Evolutionary conservation across 257 asterid species (phyloP).

Genomic region (Datura wrightii): DNA sequence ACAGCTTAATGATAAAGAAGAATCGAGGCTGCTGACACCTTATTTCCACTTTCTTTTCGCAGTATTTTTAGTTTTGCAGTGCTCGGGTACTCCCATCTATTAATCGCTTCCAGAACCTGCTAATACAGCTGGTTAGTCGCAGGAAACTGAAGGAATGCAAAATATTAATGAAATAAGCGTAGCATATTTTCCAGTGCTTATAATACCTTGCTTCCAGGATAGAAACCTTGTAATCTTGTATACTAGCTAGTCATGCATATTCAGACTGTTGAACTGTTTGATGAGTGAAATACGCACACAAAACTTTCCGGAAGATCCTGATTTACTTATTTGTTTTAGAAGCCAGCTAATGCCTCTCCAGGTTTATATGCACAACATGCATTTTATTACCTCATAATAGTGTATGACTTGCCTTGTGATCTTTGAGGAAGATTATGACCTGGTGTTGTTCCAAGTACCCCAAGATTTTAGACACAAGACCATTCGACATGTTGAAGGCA

Average conservation of each 20-base stretch:
- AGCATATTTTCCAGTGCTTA: neutral
- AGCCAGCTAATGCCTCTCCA: neutral
- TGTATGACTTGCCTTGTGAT: neutral
- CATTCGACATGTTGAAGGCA: too few relatives aligned
- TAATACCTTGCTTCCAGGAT: neutral
- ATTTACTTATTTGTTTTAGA: neutral
- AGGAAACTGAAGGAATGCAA: constrained; percentile 28
- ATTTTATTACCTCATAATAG: neutral
- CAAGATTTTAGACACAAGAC: neutral
- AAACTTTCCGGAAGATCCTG: neutral
- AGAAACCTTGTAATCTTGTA: neutral
- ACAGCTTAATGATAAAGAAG: neutral
- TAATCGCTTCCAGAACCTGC: neutral
- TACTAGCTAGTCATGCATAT: constrained; percentile 21
- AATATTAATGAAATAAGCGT: constrained; percentile 21
- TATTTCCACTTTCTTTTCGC: neutral
- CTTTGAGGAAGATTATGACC: neutral
- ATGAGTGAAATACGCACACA: neutral
- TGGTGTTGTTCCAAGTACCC: neutral
- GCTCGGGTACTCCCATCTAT: constrained; percentile 8
- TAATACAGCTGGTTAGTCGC: constrained; percentile 8
- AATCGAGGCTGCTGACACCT: constrained; percentile 21
- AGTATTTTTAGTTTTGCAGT: neutral
- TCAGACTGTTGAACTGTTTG: neutral
- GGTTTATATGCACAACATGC: neutral